Conservation (phyloP, 129 eudicot genomes). For the Smallanthus sonchifolius region DNA sequence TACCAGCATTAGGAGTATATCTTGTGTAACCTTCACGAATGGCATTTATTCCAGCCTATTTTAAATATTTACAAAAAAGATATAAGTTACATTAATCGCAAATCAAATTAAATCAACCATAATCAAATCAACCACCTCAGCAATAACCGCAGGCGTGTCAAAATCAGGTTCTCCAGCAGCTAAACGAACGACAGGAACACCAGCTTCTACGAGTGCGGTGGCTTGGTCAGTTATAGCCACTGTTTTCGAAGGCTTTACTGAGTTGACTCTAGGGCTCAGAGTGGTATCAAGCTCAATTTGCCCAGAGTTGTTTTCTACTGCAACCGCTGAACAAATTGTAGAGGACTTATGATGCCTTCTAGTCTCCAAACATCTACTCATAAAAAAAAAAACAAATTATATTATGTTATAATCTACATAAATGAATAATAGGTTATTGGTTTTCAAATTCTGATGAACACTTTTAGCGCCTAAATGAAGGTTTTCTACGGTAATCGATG, state of each 20-base stretch:
- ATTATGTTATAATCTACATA: not conserved
- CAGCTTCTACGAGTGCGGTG: slow-evolving; percentile 94
- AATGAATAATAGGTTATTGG: no score
- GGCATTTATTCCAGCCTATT: slow-evolving; percentile 84
- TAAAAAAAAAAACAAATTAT: slow-evolving; percentile 4
- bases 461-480: no score
- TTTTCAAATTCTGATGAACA: no score
- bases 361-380: slow-evolving; percentile 37
- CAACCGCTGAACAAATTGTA: slow-evolving; percentile 41
- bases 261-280: slow-evolving; percentile 84
- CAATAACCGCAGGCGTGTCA: slow-evolving; percentile 79
- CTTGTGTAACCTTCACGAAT: slow-evolving; percentile 91
- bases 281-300: slow-evolving; percentile 66
- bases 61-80: not conserved
- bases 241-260: slow-evolving; percentile 88
- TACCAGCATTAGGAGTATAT: slow-evolving; percentile 96
- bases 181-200: slow-evolving; percentile 85
- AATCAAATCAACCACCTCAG: slow-evolving; percentile 55
- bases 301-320: slow-evolving; percentile 34
- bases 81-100: not conserved
- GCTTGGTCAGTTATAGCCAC: slow-evolving; percentile 87
- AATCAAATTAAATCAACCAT: no score
- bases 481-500: no score
- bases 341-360: slow-evolving; percentile 26
- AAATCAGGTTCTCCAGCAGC: slow-evolving; percentile 99